phyloP scores from a whole-genome alignment of 1,139 yeast genomes.

The Debaryomyces subglobosus region DNA sequence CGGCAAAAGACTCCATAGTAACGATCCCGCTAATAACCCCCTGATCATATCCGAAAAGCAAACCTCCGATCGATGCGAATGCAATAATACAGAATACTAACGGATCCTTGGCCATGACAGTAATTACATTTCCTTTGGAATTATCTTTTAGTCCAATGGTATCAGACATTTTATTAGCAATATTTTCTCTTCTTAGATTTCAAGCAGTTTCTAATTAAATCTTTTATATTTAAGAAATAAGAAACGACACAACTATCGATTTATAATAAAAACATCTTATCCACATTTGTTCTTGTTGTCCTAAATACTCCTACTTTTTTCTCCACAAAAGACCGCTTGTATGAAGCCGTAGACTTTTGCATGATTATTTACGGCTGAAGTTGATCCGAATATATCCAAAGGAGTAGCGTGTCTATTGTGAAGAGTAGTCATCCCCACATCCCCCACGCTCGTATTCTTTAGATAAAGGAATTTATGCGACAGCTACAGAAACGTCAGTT shows the following conservation, averaged over 20 bases:
- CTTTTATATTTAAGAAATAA: background rate
- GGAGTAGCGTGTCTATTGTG: background rate
- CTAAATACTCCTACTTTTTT: background rate
- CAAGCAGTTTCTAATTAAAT: background rate
- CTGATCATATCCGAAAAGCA: constrained; percentile 73
- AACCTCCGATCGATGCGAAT: constrained; percentile 26
- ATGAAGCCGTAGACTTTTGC: background rate
- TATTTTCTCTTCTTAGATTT: background rate
- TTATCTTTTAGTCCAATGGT: constrained; percentile 3
- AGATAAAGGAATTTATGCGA: background rate
- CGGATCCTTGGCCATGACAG: constrained; percentile 16
- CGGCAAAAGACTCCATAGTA: constrained; percentile 37
- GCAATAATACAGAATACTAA: constrained; percentile 18
- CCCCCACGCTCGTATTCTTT: background rate
- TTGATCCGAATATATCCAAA: constrained; percentile 1
- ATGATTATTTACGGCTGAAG: background rate
- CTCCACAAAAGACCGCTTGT: background rate
- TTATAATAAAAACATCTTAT: background rate
- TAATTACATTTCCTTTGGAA: constrained; percentile 9
- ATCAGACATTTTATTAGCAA: background rate
- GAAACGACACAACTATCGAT: background rate
- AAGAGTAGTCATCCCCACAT: background rate
- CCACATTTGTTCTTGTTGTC: background rate
- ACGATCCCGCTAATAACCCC: constrained; percentile 73
- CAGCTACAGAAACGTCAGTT: background rate